phyloP scores from a whole-genome alignment of 2,329 filamentous ascomycete genomes.

The Elsinoe perseae region DNA sequence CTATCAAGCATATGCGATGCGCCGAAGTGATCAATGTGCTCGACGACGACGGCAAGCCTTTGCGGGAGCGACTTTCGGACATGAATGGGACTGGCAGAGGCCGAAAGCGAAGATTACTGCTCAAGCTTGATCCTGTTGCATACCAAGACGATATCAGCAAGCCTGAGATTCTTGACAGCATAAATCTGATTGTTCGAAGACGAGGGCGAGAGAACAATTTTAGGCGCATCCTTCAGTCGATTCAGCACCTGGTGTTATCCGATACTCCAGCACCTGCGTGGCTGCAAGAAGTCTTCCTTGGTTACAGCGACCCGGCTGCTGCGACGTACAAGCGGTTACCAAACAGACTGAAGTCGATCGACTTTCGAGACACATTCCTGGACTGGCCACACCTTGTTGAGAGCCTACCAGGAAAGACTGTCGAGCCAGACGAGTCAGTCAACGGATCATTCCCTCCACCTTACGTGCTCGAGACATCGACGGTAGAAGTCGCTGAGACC shows the following conservation, averaged over 20 bases:
- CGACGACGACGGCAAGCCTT: constrained; percentile 70
- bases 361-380: constrained; percentile 90
- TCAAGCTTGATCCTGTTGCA: constrained; percentile 70
- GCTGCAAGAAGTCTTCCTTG: constrained; percentile 96
- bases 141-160: constrained; percentile 70
- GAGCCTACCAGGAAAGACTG: constrained; percentile 76
- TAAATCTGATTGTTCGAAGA: constrained; percentile 80
- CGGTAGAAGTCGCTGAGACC: constrained; percentile 35
- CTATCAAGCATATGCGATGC: constrained; percentile 64
- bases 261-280: constrained; percentile 81
- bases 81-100: constrained; percentile 50
- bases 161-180: constrained; percentile 62
- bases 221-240: constrained; percentile 84
- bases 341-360: constrained; percentile 68
- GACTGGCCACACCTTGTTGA: constrained; percentile 92
- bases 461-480: constrained; percentile 65
- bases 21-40: constrained; percentile 80
- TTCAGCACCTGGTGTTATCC: constrained; percentile 74
- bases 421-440: constrained; percentile 68
- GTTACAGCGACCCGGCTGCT: constrained; percentile 84
- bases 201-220: constrained; percentile 94
- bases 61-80: constrained; percentile 56
- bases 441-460: constrained; percentile 74
- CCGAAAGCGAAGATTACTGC: constrained; percentile 60
- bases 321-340: constrained; percentile 78